Evolutionary conservation across 208 protist genomes (phyloP).

Genomic region (Leishmania martiniquensis): DNA sequence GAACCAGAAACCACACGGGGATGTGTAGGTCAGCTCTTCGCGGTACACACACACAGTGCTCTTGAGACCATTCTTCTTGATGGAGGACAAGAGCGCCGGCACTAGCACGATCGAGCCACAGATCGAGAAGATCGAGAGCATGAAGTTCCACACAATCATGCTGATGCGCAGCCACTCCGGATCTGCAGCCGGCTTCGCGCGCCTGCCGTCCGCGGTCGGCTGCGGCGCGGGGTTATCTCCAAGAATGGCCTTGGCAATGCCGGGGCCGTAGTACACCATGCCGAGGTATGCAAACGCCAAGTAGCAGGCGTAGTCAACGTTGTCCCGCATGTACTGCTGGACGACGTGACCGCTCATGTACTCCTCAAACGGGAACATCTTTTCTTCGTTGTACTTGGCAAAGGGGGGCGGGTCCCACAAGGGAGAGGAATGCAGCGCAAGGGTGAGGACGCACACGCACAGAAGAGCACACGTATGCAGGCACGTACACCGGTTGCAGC

Average conservation of each 20-base stretch:
- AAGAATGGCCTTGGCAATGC: conserved; percentile 44
- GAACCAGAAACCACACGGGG: conserved; percentile 61
- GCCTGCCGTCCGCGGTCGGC: conserved; percentile 27
- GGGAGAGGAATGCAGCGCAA: neutral
- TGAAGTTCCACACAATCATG: conserved; percentile 88
- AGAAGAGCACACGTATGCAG: neutral
- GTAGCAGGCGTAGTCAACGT: conserved; percentile 43
- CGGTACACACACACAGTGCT: conserved; percentile 61
- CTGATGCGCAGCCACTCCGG: conserved; percentile 56
- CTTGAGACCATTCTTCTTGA: conserved; percentile 41
- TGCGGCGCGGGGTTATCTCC: conserved; percentile 39
- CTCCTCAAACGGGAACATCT: conserved; percentile 42
- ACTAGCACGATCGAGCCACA: conserved; percentile 66
- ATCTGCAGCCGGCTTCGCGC: conserved; percentile 31
- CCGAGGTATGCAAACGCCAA: conserved; percentile 49
- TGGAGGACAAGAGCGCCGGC: conserved; percentile 39
- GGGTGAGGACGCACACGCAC: neutral
- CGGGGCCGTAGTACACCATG: conserved; percentile 54
- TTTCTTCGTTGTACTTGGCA: conserved; percentile 13
- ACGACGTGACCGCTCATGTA: conserved; percentile 40
- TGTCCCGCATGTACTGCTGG: conserved; percentile 38
- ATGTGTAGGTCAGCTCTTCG: conserved; percentile 51
- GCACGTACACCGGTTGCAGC: too few relatives aligned
- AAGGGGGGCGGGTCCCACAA: too few relatives aligned
- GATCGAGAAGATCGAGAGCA: conserved; percentile 82